A percentile compares a stretch with the other conserved stretches of the same genome.
Conservation (phyloP, 2,329 filamentous ascomycete species). For the Paecilomyces dactylethromorphus region DNA sequence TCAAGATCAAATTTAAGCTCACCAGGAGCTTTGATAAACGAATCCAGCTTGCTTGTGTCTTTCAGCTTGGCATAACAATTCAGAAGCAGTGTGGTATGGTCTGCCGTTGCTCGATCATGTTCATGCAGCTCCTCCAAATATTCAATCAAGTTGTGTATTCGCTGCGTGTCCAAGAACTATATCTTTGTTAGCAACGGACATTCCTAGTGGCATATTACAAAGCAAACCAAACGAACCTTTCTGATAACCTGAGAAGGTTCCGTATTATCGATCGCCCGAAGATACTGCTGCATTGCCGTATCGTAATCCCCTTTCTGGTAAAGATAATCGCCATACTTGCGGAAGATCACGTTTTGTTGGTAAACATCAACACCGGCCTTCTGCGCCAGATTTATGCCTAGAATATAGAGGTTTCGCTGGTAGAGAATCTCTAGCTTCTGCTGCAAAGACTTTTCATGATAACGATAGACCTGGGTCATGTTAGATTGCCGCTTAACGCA, state of each 20-base stretch:
- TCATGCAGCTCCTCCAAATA: conserved; percentile 96
- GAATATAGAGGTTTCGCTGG: conserved; percentile 82
- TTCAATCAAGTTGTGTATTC: conserved; percentile 94
- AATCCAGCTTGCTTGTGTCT: conserved; percentile 91
- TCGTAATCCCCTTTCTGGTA: conserved; percentile 96
- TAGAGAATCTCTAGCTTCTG: conserved; percentile 92
- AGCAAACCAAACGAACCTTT: conserved; percentile 50
- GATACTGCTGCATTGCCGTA: conserved; percentile 97
- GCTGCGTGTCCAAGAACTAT: conserved; percentile 89
- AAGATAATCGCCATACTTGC: conserved; percentile 86
- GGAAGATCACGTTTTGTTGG: conserved; percentile 86
- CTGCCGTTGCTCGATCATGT: conserved; percentile 83
- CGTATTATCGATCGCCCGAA: conserved; percentile 90
- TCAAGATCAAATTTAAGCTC: conserved; percentile 96
- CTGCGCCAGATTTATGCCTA: conserved; percentile 88
- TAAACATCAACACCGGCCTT: conserved; percentile 72
- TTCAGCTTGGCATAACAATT: conserved; percentile 99
- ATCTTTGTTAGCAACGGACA: conserved; percentile 12
- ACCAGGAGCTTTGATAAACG: conserved; percentile 84
- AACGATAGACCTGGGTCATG: conserved; percentile 63
- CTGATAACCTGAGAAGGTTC: conserved; percentile 94
- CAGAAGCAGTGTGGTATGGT: conserved; percentile 87
- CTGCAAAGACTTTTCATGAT: conserved; percentile 83
- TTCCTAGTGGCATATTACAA: conserved; percentile 19
- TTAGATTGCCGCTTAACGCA: conserved; percentile 8